A percentile compares a stretch with the other conserved stretches of the same genome.
Conservation (phyloP, 352 stramenopile species). For the Plasmopara muralis region DNA sequence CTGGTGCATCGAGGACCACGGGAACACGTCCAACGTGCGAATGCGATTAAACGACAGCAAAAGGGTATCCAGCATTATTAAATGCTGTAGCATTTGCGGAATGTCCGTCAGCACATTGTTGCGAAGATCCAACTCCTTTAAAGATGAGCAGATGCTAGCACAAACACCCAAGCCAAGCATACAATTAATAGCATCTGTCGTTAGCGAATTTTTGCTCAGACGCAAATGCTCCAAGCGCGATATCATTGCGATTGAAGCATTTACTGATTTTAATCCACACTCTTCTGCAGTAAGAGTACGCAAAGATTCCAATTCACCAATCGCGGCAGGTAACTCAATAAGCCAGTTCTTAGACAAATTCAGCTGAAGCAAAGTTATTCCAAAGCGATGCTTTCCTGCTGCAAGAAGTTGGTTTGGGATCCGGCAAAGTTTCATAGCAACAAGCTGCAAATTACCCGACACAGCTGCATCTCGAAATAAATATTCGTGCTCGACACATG, state of each 20-base stretch:
- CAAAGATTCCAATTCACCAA: conserved; percentile 48
- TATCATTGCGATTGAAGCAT: conserved; percentile 47
- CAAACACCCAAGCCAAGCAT: conserved; percentile 26
- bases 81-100: conserved; percentile 31
- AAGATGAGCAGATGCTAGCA: conserved; percentile 29
- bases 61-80: conserved; percentile 57
- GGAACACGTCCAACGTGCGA: conserved; percentile 40
- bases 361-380: conserved; percentile 46
- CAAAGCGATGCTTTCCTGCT: conserved; percentile 44
- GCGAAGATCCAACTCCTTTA: conserved; percentile 69
- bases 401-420: conserved; percentile 34
- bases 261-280: conserved; percentile 45
- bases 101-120: conserved; percentile 59
- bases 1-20: conserved; percentile 50
- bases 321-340: conserved; percentile 28
- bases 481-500: conserved; percentile 39
- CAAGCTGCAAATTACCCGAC: conserved; percentile 44
- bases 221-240: conserved; percentile 49
- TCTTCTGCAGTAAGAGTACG: conserved; percentile 67
- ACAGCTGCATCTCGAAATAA: conserved; percentile 60
- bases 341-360: conserved; percentile 73
- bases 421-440: conserved; percentile 46
- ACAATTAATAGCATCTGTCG: conserved; percentile 35
- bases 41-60: conserved; percentile 68
- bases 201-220: conserved; percentile 73